These are phyloP conservation scores for Pseudogymnoascus sp. DNA, from an alignment of 2,329 filamentous ascomycete genomes.

Conservation along the genomic window DNA sequence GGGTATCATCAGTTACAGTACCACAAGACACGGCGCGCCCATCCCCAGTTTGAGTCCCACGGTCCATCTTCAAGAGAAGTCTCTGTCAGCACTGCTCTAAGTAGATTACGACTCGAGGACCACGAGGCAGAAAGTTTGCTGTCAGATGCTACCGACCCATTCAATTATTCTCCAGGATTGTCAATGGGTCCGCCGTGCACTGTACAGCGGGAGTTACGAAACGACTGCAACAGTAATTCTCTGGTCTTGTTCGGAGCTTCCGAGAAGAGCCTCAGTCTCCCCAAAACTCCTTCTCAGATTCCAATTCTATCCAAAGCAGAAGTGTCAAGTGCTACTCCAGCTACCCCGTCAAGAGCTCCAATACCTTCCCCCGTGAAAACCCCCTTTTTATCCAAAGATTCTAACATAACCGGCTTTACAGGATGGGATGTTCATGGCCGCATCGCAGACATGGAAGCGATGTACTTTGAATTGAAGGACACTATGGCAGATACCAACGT, in stretches of 20 bases:
- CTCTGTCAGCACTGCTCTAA: slow-evolving; percentile 33
- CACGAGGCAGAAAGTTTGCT: slow-evolving; percentile 6
- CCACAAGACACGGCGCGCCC: background rate
- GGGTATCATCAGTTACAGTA: slow-evolving; percentile 1
- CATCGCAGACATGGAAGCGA: slow-evolving; percentile 66
- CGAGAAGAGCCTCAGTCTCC: slow-evolving; percentile 11
- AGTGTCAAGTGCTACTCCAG: slow-evolving; percentile 18
- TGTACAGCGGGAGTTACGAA: slow-evolving; percentile 18
- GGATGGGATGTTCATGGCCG: slow-evolving; percentile 74
- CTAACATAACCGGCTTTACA: slow-evolving; percentile 59
- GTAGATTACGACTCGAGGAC: slow-evolving; percentile 26
- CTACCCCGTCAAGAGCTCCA: slow-evolving; percentile 36
- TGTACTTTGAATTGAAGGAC: slow-evolving; percentile 64
- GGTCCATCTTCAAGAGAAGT: slow-evolving; percentile 30
- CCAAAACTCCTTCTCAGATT: slow-evolving; percentile 29
- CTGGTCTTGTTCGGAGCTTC: slow-evolving; percentile 22
- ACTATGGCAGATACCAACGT: slow-evolving; percentile 63
- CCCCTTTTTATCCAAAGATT: slow-evolving; percentile 61
- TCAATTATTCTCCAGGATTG: background rate
- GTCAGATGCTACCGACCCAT: background rate
- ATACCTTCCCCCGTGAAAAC: slow-evolving; percentile 34
- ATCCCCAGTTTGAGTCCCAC: background rate
- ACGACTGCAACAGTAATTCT: slow-evolving; percentile 19
- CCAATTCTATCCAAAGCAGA: slow-evolving; percentile 25
- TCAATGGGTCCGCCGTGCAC: slow-evolving; percentile 12